Evolutionary conservation across 805 yeast species (phyloP), one percentile per base, ranked within the genome.

Genomic region (Ogataea pilisensis): DNA sequence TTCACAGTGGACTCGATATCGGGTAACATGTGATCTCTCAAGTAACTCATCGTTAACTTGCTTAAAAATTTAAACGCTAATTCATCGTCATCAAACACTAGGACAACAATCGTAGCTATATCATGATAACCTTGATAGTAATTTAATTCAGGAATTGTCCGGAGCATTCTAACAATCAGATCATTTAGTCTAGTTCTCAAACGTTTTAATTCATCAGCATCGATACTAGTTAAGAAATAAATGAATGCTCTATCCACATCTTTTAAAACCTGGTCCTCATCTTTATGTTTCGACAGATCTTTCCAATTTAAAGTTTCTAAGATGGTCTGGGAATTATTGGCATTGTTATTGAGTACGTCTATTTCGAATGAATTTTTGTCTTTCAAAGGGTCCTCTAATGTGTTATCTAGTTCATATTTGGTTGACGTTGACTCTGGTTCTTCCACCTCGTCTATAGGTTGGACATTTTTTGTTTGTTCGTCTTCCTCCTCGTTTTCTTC

Each of bases 71-170:
- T 54, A 43, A 68, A 73, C 3, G 61, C 61, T 2, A 72, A 61
- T 40, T 50, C 65, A 3, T 59, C 64, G 18, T 57, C 50, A 12
- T 50, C 50, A 35, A 79, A 76, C 1, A 82, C 75, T 14, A 82
- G 56, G 4, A 85, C 63, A 6, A 85, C 66, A 4, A 85, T 72
- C 28, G 85, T 72, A 1, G 87, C 89, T 17, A 93, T 68, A 53
- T 93, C 98, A 61, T 91, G 98, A 60, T 75, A 87, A 0, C 99
- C 99, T 63, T 91, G 99, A 60, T 89, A 91, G 61, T 91, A 91
- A 43, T 77, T 69, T 31, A 90, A 65, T 3, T 61, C 53, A 0
- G 90, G 90, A 49, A 81, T 66, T 13, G 68, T 70, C 30, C 87
- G 63, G 12, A 93, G 66, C 2, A 88, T 67, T 16, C 67, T 65